Conservation (phyloP, 495 filamentous ascomycete species). For the Aspergillus affinis region DNA sequence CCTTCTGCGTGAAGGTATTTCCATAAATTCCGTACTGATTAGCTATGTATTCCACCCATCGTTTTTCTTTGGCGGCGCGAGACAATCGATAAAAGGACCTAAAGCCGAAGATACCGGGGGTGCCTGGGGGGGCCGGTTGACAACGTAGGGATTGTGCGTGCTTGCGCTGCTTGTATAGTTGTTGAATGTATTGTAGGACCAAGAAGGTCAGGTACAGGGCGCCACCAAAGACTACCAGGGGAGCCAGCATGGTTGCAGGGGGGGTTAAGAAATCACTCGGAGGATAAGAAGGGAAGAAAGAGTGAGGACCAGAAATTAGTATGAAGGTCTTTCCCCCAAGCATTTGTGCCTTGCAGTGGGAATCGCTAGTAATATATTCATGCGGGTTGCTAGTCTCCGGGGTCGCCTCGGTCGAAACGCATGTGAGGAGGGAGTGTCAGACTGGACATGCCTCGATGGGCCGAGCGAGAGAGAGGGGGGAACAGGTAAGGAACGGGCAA, state of each 20-base stretch:
- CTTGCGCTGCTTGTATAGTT: conserved; percentile 27
- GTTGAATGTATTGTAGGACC: conserved; percentile 26
- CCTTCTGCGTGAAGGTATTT: conserved; percentile 33
- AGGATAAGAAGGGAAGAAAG: neutral
- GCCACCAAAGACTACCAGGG: conserved; percentile 16
- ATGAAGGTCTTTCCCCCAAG: too few species aligned
- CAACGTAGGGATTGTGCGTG: conserved; percentile 40
- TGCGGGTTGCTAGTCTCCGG: neutral
- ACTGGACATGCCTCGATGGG: neutral
- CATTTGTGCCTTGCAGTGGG: too few species aligned
- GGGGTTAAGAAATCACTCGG: neutral
- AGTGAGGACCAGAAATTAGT: conserved; percentile 1
- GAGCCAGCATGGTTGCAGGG: conserved; percentile 24
- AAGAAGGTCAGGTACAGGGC: conserved; percentile 24
- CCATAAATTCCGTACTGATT: conserved; percentile 33
- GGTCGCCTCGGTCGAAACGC: conserved; percentile 1
- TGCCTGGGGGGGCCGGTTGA: conserved; percentile 21
- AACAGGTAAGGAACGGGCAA: neutral
- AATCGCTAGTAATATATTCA: neutral
- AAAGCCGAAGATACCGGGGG: conserved; percentile 34
- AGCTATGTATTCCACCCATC: conserved; percentile 37
- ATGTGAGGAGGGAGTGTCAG: neutral
- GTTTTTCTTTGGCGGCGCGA: conserved; percentile 31
- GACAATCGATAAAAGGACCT: conserved; percentile 26
- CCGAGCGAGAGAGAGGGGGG: too few species aligned